Conservation (phyloP, 768 basidiomycete genomes). For the Mycena venus region DNA sequence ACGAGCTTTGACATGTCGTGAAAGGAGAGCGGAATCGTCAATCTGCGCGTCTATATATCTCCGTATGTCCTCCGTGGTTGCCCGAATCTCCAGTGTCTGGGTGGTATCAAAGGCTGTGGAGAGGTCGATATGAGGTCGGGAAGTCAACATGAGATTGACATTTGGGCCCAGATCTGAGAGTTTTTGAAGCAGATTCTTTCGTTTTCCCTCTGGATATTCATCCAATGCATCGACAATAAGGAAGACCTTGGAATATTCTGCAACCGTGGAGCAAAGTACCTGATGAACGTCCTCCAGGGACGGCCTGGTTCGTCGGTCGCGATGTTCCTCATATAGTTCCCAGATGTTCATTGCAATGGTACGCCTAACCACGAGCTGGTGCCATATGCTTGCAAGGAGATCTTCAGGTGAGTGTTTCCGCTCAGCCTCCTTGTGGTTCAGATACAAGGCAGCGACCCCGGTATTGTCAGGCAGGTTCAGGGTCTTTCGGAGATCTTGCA, state of each 20-base stretch:
- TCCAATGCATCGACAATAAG: constrained; percentile 9
- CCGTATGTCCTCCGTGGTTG: neutral
- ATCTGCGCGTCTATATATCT: neutral
- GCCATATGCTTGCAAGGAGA: neutral
- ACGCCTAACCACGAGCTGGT: neutral
- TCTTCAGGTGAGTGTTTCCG: neutral
- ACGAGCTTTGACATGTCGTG: neutral
- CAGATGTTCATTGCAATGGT: neutral
- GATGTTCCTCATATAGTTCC: neutral
- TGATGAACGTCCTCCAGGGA: neutral
- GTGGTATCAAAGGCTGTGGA: neutral
- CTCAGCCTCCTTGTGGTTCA: constrained; percentile 4
- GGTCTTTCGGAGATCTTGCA: neutral
- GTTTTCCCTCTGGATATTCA: constrained; percentile 1
- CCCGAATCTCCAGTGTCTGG: neutral
- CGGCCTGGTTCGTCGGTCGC: neutral
- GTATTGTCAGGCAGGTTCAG: neutral
- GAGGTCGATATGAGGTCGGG: neutral
- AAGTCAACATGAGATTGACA: constrained; percentile 8
- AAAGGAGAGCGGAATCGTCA: neutral
- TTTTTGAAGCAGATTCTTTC: neutral
- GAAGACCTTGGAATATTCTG: neutral
- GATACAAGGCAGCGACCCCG: neutral
- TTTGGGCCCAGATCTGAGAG: neutral
- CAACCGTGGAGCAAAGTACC: neutral